Conservation (phyloP, 2,329 filamentous ascomycete species). For the Sclerotinia nivalis region DNA sequence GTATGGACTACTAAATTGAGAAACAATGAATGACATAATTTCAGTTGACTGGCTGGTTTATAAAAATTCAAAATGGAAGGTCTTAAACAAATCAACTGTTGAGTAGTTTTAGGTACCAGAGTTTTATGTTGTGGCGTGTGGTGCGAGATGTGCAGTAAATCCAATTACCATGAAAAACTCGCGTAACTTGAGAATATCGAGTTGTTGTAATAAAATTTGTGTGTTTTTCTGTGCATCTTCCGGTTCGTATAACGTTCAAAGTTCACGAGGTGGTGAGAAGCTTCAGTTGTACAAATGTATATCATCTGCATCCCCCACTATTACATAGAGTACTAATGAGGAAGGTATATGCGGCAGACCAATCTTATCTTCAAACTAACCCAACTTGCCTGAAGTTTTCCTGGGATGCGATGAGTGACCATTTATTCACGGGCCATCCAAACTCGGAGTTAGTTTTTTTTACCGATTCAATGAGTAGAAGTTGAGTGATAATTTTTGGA, state of each 20-base stretch:
- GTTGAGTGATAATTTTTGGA: neutral
- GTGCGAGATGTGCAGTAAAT: neutral
- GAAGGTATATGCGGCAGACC: slow-evolving; percentile 5
- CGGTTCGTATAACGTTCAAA: neutral
- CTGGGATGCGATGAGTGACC: neutral
- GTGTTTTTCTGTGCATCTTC: neutral
- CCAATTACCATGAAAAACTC: neutral
- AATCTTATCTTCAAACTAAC: neutral
- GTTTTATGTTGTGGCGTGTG: neutral
- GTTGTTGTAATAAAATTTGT: neutral
- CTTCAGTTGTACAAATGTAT: neutral
- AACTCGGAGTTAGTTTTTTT: too few species aligned
- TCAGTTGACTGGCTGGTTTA: neutral
- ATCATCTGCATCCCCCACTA: slow-evolving; percentile 3
- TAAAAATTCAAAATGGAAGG: neutral
- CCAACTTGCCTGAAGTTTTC: neutral
- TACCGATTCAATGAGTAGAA: neutral
- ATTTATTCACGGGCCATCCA: neutral
- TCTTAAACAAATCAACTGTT: neutral
- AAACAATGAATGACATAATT: slow-evolving; percentile 7
- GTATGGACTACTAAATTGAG: slow-evolving; percentile 5
- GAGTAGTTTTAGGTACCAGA: neutral
- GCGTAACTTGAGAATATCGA: neutral
- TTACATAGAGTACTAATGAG: neutral
- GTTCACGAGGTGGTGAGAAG: neutral